Conservation (phyloP, 1,284 basidiomycete species). For the Trichosporon sp. region DNA sequence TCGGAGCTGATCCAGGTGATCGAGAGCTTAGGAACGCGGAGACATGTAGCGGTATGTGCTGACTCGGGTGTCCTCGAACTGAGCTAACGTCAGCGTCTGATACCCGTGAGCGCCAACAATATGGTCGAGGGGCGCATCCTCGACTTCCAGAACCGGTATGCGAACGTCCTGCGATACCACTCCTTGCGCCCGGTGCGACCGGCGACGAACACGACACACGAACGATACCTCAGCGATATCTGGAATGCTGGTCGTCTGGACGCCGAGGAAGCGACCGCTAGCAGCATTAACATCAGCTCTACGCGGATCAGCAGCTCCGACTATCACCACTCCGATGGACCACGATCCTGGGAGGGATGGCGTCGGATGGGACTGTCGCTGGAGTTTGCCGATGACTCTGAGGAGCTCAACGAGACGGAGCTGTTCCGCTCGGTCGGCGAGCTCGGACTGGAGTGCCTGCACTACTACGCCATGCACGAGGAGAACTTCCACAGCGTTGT, state of each 20-base stretch:
- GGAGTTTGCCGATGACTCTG: conserved; percentile 57
- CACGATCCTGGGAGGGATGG: conserved; percentile 46
- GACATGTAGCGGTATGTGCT: conserved; percentile 68
- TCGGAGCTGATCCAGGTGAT: conserved; percentile 48
- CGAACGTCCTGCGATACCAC: conserved; percentile 71
- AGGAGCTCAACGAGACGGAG: conserved; percentile 70
- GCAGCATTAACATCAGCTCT: conserved; percentile 3
- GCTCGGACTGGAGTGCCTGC: conserved; percentile 76
- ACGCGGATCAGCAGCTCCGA: conserved; percentile 37
- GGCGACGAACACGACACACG: conserved; percentile 59
- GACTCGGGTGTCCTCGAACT: background rate
- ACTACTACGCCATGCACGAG: conserved; percentile 64
- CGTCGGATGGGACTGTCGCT: conserved; percentile 47
- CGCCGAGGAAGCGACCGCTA: conserved; percentile 8
- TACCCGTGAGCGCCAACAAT: conserved; percentile 65
- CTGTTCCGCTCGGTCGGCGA: conserved; percentile 81
- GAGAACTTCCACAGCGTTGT: conserved; percentile 81
- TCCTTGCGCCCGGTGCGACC: conserved; percentile 72
- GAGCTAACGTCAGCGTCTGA: conserved; percentile 59
- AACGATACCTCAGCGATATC: conserved; percentile 61
- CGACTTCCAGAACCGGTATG: conserved; percentile 84
- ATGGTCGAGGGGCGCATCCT: conserved; percentile 77
- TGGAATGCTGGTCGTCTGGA: conserved; percentile 56
- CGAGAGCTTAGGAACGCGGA: conserved; percentile 71
- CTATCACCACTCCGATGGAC: conserved; percentile 9